Base-by-base conservation (phyloP, 371 early-diverging fungal species). In the Funneliformis caledonium region DNA sequence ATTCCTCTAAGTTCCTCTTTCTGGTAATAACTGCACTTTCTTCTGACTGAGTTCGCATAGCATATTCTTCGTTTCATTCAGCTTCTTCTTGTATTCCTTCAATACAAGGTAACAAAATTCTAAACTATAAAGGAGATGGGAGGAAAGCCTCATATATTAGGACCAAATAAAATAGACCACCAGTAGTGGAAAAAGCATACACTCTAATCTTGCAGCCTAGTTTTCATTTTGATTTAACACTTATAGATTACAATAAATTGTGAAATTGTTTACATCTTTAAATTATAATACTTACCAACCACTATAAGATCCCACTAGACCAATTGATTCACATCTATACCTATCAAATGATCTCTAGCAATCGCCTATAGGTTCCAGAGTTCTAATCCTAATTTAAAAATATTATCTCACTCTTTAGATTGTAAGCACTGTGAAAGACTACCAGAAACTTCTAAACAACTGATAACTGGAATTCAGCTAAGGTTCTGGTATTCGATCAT, bases 141-240 rank as follows among this genome's bases (percentile, higher is more conserved):
- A 73, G 74, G 67, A 74, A 73, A 73, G 80, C 48, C 47, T 80
- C 47, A 42, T 80, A 67, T 59, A 73, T 74, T 61, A 80, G 31
- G 64, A 80, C 74, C 80, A 80, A 80, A 80, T 80, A 75, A 75
- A 80, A 80, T 73, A 80, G 64, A 37, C 52, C 45, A 48, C 74
- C 81, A 65, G 75, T n/a, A 80, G 75, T 47, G 52, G 81, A 6
- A 62, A 80, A 74, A 60, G 75, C 75, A n/a, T 80, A 80, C 31
- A 80, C 75, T 65, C 74, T 62, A 33, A 80, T 60, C 75, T 80
- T 73, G 64, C 61, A 26, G 4, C 80, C 80, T 80, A 61, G 33
- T 80, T 80, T 80, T 52, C 42, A 76, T 61, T 80, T 80, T 78
- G 47, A 73, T 73, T 61, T 73, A 73, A 26, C 37, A 50, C 52